Evolutionary conservation across 179 eudicot genomes (phyloP), one percentile per base, ranked within the genome.

Genomic region (Nepenthes alata): DNA sequence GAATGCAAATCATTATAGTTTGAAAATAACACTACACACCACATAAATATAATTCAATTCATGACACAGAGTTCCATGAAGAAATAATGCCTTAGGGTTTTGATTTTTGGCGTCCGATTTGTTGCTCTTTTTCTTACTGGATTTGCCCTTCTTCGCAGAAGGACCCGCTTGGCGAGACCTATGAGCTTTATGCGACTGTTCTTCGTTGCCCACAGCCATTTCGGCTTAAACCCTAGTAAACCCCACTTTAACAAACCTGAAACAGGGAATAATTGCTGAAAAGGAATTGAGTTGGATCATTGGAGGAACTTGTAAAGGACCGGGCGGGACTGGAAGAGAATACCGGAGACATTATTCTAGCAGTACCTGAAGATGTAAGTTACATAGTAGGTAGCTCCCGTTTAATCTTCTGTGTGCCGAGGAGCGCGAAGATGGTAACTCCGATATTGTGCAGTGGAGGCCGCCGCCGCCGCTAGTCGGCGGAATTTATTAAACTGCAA

Each of bases 61-160:
- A 4, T 53, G 7, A 48, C 0, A 55, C 4, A 6, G n/a, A 14
- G 58, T 6, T 11, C 9, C 4, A 25, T 56, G 51, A 39, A 1
- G 35, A 34, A 41, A 16, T 12, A 60, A 58, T 25, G 81, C 96
- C 96, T 83, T 88, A 47, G 96, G 96, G 72, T 86, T 81, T 35
- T 74, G 74, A 47, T 64, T 37, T 34, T 68, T 69, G 15, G 66
- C 64, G 35, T 78, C 78, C 7, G 72, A 54, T 2, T 56, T 49
- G 1, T 36, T 61, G 6, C 49, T 55, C 9, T 70, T 72, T 54
- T 76, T 83, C 73, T 81, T 76, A 36, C 68, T 65, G 7, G 64
- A 16, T 36, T 75, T 75, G 5, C 39, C 47, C 58, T 72, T 72
- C 34, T 80, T 78, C 0, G 94, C 78, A 0, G 82, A 73, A 4